Evolutionary conservation across 805 yeast species (phyloP).

Genomic region (Yamadazyma sp.): DNA sequence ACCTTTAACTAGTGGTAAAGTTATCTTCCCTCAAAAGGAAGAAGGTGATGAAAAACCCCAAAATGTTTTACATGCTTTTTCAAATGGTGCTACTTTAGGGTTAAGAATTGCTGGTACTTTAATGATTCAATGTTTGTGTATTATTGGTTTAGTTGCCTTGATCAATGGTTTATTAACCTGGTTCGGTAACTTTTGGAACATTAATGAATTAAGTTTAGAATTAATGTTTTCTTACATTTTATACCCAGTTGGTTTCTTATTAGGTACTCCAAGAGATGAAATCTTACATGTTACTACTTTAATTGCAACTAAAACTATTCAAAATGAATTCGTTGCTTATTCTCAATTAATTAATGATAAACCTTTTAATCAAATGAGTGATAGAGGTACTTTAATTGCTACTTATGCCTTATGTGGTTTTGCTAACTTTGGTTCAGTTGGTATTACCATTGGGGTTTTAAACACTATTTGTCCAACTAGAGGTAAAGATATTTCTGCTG

Average conservation of each 20-base stretch:
- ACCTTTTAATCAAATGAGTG: conserved; percentile 45
- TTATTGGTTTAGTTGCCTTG: conserved; percentile 57
- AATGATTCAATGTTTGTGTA: conserved; percentile 57
- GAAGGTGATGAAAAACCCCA: conserved; percentile 34
- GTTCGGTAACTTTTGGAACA: conserved; percentile 65
- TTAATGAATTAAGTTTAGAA: conserved; percentile 47
- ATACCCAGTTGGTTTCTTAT: conserved; percentile 57
- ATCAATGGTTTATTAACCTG: conserved; percentile 54
- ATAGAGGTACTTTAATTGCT: conserved; percentile 53
- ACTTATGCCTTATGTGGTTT: conserved; percentile 64
- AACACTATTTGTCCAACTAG: conserved; percentile 51
- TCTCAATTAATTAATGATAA: conserved; percentile 36
- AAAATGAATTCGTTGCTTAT: conserved; percentile 61
- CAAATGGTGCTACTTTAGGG: conserved; percentile 58
- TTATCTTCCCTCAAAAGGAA: conserved; percentile 44
- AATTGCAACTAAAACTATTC: conserved; percentile 55
- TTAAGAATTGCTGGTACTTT: conserved; percentile 54
- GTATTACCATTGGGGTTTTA: conserved; percentile 59
- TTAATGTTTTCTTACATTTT: conserved; percentile 55
- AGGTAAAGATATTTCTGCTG: conserved; percentile 44
- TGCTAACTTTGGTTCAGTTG: conserved; percentile 60
- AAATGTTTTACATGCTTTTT: conserved; percentile 56
- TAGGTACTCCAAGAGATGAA: conserved; percentile 54
- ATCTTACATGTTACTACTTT: conserved; percentile 49
- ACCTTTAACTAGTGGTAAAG: conserved; percentile 48